These are phyloP conservation scores for Lablab purpureus DNA, from an alignment of 306 rosid genomes.

Conservation along the genomic window DNA sequence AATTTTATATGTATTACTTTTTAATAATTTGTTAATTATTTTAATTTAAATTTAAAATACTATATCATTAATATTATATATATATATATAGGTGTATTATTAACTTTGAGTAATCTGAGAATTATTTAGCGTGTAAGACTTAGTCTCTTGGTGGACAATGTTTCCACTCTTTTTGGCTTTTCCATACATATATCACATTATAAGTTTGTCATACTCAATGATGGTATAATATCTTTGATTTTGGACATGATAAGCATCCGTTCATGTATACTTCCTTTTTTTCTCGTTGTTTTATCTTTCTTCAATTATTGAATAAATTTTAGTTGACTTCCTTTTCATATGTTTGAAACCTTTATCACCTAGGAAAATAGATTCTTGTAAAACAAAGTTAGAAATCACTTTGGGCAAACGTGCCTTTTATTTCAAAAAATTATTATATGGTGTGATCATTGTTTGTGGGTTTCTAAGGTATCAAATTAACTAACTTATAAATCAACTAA, in stretches of 20 bases:
- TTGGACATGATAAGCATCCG: constrained; percentile 27
- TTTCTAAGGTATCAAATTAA: too few species aligned
- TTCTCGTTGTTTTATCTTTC: background rate
- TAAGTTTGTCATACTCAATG: constrained; percentile 25
- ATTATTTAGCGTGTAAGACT: constrained; percentile 72
- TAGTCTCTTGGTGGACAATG: constrained; percentile 24
- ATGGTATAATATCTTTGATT: constrained; percentile 40
- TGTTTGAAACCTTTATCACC: constrained; percentile 15
- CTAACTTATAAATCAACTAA: too few species aligned
- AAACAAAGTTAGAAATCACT: background rate
- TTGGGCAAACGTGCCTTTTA: background rate
- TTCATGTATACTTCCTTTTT: constrained; percentile 31
- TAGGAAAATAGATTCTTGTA: background rate
- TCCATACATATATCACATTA: constrained; percentile 22
- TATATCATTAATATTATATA: too few species aligned
- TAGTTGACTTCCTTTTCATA: constrained; percentile 40
- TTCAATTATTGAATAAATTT: constrained; percentile 44
- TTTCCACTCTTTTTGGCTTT: constrained; percentile 34
- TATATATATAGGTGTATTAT: too few species aligned
- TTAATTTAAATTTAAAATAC: too few species aligned
- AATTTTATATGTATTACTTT: too few species aligned
- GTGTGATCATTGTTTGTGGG: too few species aligned
- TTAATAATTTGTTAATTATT: too few species aligned
- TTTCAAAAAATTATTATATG: background rate
- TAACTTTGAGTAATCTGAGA: too few species aligned